These are phyloP conservation scores for Globisporangium emineosum DNA, from an alignment of 352 stramenopile species.

Conservation along the genomic window DNA sequence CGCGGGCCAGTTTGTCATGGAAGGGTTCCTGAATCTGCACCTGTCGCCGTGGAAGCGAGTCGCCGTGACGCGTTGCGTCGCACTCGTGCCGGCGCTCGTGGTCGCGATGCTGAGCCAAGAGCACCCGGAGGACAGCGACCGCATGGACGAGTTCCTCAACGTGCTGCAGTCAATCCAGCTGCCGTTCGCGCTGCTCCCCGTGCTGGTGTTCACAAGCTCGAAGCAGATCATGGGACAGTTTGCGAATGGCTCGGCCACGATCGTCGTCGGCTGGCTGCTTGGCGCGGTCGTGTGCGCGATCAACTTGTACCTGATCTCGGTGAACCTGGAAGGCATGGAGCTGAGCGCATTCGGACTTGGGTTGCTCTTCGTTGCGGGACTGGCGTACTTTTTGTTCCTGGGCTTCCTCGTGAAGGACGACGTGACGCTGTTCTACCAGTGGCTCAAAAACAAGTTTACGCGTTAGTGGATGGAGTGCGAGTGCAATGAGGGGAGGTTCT, in stretches of 20 bases:
- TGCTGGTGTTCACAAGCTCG: slow-evolving; percentile 87
- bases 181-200: slow-evolving; percentile 88
- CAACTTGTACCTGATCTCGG: slow-evolving; percentile 76
- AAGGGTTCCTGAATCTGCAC: slow-evolving; percentile 93
- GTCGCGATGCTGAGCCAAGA: slow-evolving; percentile 87
- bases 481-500: no score
- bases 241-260: slow-evolving; percentile 42
- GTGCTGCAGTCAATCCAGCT: slow-evolving; percentile 92
- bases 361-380: slow-evolving; percentile 29
- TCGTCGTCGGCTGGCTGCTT: slow-evolving; percentile 52
- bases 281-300: slow-evolving; percentile 64
- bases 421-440: slow-evolving; percentile 25
- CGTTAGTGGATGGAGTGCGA: neutral
- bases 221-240: slow-evolving; percentile 80
- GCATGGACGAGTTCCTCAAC: slow-evolving; percentile 90
- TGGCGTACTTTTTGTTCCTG: slow-evolving; percentile 74
- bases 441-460: slow-evolving; percentile 19
- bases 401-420: slow-evolving; percentile 57
- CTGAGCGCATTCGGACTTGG: slow-evolving; percentile 33
- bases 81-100: slow-evolving; percentile 84
- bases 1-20: slow-evolving; percentile 97
- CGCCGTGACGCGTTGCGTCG: slow-evolving; percentile 87
- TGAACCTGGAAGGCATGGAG: slow-evolving; percentile 52
- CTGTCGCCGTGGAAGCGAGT: slow-evolving; percentile 82
- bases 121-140: slow-evolving; percentile 77